Percentiles rank a stretch among this genome's conserved stretches.
These are phyloP conservation scores for Tuber indicum DNA, from an alignment of 495 filamentous ascomycete genomes.

Conservation along the genomic window DNA sequence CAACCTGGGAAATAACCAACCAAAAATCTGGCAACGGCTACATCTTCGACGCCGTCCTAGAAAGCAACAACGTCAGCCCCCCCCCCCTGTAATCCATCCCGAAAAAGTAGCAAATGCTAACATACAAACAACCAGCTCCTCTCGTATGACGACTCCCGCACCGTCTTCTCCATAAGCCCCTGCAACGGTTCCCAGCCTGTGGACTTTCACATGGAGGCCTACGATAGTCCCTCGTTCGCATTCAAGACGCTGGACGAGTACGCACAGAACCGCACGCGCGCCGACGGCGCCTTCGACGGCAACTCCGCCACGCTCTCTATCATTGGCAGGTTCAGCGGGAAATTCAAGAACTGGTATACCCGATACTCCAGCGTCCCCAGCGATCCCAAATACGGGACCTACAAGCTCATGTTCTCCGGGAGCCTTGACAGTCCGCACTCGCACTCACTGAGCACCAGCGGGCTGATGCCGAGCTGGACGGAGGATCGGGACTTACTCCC, in stretches of 20 bases:
- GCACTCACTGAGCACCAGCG: conserved; percentile 14
- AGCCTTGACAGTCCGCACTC: conserved; percentile 9
- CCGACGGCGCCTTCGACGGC: conserved; percentile 18
- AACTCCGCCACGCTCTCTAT: conserved; percentile 3
- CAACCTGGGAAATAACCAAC: conserved; percentile 43
- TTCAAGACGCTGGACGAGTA: conserved; percentile 6
- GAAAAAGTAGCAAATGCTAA: neutral
- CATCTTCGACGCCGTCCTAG: conserved; percentile 25
- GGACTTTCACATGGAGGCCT: conserved; percentile 14
- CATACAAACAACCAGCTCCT: neutral
- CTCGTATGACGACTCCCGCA: conserved; percentile 11
- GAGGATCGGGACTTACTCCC: neutral
- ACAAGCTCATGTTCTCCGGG: conserved; percentile 18
- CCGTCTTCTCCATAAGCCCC: conserved; percentile 6
- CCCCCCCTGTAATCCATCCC: conserved; percentile 10
- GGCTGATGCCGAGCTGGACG: conserved; percentile 11
- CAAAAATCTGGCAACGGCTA: conserved; percentile 43
- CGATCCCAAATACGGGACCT: conserved; percentile 11
- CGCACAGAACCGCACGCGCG: conserved; percentile 3
- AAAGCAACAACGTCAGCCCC: neutral
- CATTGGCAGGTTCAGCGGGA: conserved; percentile 7
- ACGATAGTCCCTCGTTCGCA: neutral
- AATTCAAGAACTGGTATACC: conserved; percentile 5
- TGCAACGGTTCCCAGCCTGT: conserved; percentile 11
- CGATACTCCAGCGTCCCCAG: neutral